Evolutionary conservation across 768 basidiomycete genomes (phyloP), one percentile per base, ranked within the genome.

Genomic region (Leucocoprinus leucothites): DNA sequence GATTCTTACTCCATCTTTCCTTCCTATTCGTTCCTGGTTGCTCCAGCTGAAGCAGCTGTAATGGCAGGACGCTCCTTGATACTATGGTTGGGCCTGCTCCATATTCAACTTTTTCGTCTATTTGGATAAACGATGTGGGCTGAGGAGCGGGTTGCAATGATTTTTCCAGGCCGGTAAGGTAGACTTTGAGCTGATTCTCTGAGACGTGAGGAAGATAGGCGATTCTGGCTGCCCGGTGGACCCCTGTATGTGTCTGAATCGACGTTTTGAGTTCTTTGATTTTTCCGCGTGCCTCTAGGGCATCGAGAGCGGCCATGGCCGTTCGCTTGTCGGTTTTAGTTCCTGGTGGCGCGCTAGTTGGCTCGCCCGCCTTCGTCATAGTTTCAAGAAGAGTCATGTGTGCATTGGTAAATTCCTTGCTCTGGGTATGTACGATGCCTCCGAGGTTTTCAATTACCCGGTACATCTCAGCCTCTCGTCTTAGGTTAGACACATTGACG

Each of bases 391-490:
- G 71, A 19, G 77, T 76, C 48, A 78, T 74, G 60, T 92, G 88
- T 11, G 77, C 80, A 42, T 87, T 85, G 52, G 78, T 81, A 61
- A 92, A 80, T 57, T 91, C 87, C 61, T 84, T 89, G 22, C 79
- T 76, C 56, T 83, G 80, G 11, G 80, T 73, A 61, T 86, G 86
- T 43, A 79, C 70, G 40, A 92, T 81, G 0, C 91, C 92, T 6
- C 86, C 86, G 49, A 79, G 69, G 21, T 73, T 76, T 53, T 84
- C 77, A n/a, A 93, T 68, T 19, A 89, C 78, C 26, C 80, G 82
- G 52, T 84, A 64, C 46, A 94, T 67, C 67, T 94, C 92, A 57
- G 88, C 90, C 71, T 94, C 90, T 19, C 92, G 82, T 3, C 89
- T 82, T 40, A 91, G 72, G 55, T 86, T 79, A 14, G 91, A 89